These are phyloP conservation scores for Colletotrichum spinosum DNA, from an alignment of 2,329 filamentous ascomycete species.

Conservation along the genomic window DNA sequence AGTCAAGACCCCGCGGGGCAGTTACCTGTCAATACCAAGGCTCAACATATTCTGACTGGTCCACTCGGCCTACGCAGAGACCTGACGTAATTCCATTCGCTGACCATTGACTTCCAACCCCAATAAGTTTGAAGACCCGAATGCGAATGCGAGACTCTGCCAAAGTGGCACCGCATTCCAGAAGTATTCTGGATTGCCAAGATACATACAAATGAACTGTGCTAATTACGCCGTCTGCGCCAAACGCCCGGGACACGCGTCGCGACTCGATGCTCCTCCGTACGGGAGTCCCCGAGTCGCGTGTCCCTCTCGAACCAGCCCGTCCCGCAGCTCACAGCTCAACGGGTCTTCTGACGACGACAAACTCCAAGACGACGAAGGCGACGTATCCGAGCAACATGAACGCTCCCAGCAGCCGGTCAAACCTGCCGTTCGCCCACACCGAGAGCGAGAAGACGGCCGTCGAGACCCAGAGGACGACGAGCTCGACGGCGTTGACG, in stretches of 20 bases:
- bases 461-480: constrained; percentile 38
- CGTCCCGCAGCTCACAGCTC: background rate
- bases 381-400: constrained; percentile 37
- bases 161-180: background rate
- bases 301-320: too few species aligned
- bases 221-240: too few species aligned
- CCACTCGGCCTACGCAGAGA: too few species aligned
- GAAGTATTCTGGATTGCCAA: background rate
- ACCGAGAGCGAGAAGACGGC: constrained; percentile 37
- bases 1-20: too few species aligned
- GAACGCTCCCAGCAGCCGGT: constrained; percentile 29
- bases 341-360: constrained; percentile 18
- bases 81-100: too few species aligned
- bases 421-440: constrained; percentile 36
- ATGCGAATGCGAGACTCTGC: background rate
- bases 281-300: too few species aligned
- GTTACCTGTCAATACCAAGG: too few species aligned
- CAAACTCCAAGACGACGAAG: constrained; percentile 39
- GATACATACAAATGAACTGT: background rate
- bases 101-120: too few species aligned
- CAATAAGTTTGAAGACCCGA: too few species aligned
- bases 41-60: too few species aligned
- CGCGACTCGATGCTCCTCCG: too few species aligned
- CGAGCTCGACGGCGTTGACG: constrained; percentile 34
- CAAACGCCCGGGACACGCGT: too few species aligned